These are phyloP conservation scores for Akanthomyces dipterigenus DNA, from an alignment of 2,329 filamentous ascomycete species.

Conservation along the genomic window DNA sequence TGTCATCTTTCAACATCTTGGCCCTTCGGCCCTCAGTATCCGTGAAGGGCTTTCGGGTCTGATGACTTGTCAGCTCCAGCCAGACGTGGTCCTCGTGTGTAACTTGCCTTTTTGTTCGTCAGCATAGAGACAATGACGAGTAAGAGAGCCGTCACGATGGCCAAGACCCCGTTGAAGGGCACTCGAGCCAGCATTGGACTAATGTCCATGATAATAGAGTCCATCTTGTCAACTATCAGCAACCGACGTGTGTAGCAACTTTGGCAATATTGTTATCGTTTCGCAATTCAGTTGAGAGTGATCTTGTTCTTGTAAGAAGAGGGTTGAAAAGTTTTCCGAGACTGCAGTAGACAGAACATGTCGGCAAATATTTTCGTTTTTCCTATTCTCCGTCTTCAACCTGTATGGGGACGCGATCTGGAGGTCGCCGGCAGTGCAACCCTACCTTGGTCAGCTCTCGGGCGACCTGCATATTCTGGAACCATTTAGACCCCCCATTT, in stretches of 20 bases:
- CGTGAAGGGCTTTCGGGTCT: background rate
- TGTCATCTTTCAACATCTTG: background rate
- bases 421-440: too few relatives aligned
- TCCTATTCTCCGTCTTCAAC: too few relatives aligned
- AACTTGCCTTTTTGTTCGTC: background rate
- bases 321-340: background rate
- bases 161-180: background rate
- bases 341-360: background rate
- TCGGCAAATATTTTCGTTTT: too few relatives aligned
- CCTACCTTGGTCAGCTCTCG: too few relatives aligned
- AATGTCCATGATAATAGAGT: background rate
- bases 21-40: background rate
- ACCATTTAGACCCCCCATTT: too few relatives aligned
- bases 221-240: background rate
- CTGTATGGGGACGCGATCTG: too few relatives aligned
- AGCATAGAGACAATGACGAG: background rate
- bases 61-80: background rate
- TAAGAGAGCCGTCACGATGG: background rate
- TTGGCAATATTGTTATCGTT: background rate
- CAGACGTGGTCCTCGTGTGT: background rate
- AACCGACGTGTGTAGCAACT: background rate
- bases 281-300: background rate
- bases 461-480: too few relatives aligned
- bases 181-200: background rate
- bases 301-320: background rate